Conservation (phyloP, 2,329 filamentous ascomycete genomes). For the Epicoccum nigrum region DNA sequence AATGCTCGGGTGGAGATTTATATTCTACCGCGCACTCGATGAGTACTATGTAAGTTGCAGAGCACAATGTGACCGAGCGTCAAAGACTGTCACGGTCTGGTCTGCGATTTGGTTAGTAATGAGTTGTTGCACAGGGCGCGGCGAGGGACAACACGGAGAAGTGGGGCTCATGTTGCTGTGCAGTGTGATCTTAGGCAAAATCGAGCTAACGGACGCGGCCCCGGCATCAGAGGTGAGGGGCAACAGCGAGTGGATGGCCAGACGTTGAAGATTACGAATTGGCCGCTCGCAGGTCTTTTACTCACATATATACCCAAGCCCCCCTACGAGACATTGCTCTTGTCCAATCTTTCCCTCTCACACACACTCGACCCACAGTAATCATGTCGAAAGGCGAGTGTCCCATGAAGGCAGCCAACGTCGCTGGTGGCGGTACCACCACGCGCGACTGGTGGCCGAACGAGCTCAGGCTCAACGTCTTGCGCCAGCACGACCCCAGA, state of each 20-base stretch:
- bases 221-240: conserved; percentile 29
- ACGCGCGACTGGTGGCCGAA: conserved; percentile 79
- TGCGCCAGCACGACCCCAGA: conserved; percentile 70
- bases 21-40: neutral
- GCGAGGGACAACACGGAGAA: neutral
- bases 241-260: conserved; percentile 32
- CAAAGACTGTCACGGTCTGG: neutral
- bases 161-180: conserved; percentile 12
- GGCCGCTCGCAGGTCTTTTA: conserved; percentile 22
- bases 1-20: neutral
- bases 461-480: conserved; percentile 69
- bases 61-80: neutral
- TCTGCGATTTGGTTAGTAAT: conserved; percentile 1
- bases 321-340: conserved; percentile 11
- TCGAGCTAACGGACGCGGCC: conserved; percentile 32
- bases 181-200: conserved; percentile 17
- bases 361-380: conserved; percentile 24
- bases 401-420: conserved; percentile 43
- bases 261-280: conserved; percentile 39
- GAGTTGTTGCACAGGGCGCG: neutral
- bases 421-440: conserved; percentile 66
- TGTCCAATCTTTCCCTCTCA: conserved; percentile 10
- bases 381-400: conserved; percentile 45
- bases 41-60: neutral
- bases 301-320: conserved; percentile 30